phyloP scores from a whole-genome alignment of 2,329 filamentous ascomycete species.

The Drechslerella coelobrocha region DNA sequence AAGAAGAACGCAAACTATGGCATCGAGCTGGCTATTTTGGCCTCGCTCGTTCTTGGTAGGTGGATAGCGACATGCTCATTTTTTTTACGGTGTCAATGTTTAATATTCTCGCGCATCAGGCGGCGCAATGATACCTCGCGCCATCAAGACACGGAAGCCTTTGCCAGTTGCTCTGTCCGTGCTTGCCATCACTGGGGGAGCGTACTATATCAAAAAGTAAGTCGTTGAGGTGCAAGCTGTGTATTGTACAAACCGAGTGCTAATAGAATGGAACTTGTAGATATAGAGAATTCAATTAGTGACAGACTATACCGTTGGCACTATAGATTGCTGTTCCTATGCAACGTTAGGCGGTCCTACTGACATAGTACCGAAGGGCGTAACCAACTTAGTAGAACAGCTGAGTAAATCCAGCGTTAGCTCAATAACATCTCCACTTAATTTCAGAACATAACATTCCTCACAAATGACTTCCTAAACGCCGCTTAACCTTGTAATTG shows the following conservation, averaged over 20 bases:
- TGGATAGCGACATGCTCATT: not conserved
- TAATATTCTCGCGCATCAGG: slow-evolving; percentile 52
- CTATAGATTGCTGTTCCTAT: not conserved
- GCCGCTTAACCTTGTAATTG: not conserved
- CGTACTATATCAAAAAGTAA: slow-evolving; percentile 50
- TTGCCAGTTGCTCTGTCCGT: slow-evolving; percentile 80
- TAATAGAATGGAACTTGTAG: not conserved
- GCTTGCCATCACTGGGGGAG: slow-evolving; percentile 73
- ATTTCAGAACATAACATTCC: not conserved
- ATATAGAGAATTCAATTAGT: slow-evolving; percentile 40
- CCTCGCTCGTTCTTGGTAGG: slow-evolving; percentile 75
- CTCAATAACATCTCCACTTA: slow-evolving; percentile 33
- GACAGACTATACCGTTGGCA: slow-evolving; percentile 8
- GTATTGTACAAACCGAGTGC: not conserved
- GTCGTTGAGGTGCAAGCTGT: not conserved
- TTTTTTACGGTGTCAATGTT: not conserved
- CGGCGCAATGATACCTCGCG: slow-evolving; percentile 83
- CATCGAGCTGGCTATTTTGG: slow-evolving; percentile 84
- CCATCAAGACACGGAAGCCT: slow-evolving; percentile 81
- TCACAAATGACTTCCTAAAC: not conserved
- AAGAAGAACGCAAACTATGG: slow-evolving; percentile 78
- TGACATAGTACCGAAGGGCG: too few species aligned
- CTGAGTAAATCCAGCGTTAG: too few species aligned
- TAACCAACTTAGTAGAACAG: too few species aligned
- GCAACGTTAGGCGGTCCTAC: not conserved